Evolutionary conservation across 352 stramenopile species (phyloP), one percentile per base, ranked within the genome.

Genomic region (Phytophthora pinifolia): DNA sequence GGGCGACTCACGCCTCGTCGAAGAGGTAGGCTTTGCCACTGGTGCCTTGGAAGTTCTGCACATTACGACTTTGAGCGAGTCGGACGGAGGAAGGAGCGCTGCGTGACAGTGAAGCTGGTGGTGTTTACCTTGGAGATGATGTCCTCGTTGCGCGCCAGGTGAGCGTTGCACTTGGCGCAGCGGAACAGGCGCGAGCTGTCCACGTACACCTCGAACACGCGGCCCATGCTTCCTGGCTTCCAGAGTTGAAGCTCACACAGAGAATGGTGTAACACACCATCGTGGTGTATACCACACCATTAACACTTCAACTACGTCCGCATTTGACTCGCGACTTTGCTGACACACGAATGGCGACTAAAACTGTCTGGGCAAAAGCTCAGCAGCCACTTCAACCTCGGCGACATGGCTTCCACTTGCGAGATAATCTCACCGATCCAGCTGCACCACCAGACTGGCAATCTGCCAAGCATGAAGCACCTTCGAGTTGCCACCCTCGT

Each of bases 11-110:
- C 86, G 62, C 87, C 67, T 70, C 88, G 63, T 98, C 86, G 65
- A 98, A 97, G 44, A 98, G 78, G 57, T 96, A 98, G 17, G 91
- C 90, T 63, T 96, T 94, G 56, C 92, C 90, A 67, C 70, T 83
- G 43, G 66, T 78, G 41, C 77, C 81, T 71, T 92, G 78, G 53
- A 90, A 92, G 52, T 90, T 84, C 81, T 94, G 41, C 33, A 45
- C 29, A 33, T 6, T 35, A 49, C 41, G 10, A 49, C 6, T 31
- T 34, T 7, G 17, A 27, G 20, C 39, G 7, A 60, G 44, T 27
- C 22, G 37, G 3, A 13, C 27, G 15, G 35, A 13, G 35, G 14
- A 47, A 9, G 25, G 31, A 18, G 38, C 46, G 12, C 8, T 14
- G 4, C 13, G 43, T 14, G 3, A 14, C 1, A 17, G 12, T 12